Base-by-base conservation (phyloP, 2,329 filamentous ascomycete species). In the Penicillium sp. region DNA sequence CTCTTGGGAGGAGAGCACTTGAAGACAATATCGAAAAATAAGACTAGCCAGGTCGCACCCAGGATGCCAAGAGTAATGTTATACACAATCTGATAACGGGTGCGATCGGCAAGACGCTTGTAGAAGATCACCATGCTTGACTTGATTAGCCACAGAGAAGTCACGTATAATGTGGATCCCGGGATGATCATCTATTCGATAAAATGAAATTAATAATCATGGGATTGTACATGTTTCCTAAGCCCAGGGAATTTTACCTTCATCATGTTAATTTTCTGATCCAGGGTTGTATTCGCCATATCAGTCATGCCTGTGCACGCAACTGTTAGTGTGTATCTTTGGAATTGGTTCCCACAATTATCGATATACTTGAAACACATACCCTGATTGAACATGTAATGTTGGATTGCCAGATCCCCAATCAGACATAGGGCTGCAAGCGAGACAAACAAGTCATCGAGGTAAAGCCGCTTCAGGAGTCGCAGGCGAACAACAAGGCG, bases 71-170 rank as follows among this genome's bases (percentile, higher is more conserved):
- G 45, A 1, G 55, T 58, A 43, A 63, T 55, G 34, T 63, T 63
- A 24, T 62, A 62, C 31, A 62, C 47, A 5, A 50, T 54, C 39
- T 63, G 59, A 11, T 63, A 63, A 21, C 33, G 39, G 3, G 61
- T 63, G 19, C 59, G 59, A 45, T 63, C 61, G 31, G 61, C 61
- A 5, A 63, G 53, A 4, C 61, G 61, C 48, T 63, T 63, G 40
- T 63, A 63, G 49, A 63, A 61, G 47, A 59, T 36, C n/a, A 63
- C 59, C 61, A 63, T 55, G 44, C 56, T 54, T 13, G 53, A 53
- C 47, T 63, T 63, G 56, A 63, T 63, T 24, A 63, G 31, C 61
- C 61, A 63, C 1, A 63, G 49, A 21, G 61, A 58, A n/a, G 59
- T 63, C 16, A 63, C 57, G 49, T 63, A 63, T 5, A 63, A 49